Base-by-base conservation (phyloP, 352 stramenopile genomes). In the Pythium rhizo-oryzae region DNA sequence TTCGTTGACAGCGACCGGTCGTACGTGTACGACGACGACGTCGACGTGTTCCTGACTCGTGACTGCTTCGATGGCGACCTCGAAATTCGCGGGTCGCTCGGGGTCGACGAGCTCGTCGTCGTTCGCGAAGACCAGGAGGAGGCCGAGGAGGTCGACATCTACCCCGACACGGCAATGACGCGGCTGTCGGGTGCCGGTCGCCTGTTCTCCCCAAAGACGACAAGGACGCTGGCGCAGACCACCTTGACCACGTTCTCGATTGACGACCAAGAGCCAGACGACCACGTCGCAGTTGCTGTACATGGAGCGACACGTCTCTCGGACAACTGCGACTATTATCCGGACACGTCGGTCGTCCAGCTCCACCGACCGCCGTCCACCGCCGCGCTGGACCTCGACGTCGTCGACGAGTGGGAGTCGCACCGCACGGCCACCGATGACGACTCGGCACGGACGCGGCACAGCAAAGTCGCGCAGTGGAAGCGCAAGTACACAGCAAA, bases 401-500 rank as follows among this genome's bases (percentile, higher is more conserved):
- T 67, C 71, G 50, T 41, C 57, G 65, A 47, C 24, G 8, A 51
- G 21, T 54, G 49, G 49, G 49, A n/a, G 6, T 61, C 71, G 44
- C 2, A 44, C 44, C 50, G 61, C 33, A 54, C 44, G 13, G 54
- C 61, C 15, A 35, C 23, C 9, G 47, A 44, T 44, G 58, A 62
- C 47, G 59, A 62, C 47, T 62, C 67, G 19, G 30, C 9, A 1
- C 46, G 24, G 49, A 67, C 53, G 33, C 50, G 63, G 21, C 59
- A 51, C 30, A 67, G 47, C 46, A 55, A 8, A 15, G 44, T 70
- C 28, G 58, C 59, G 50, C 60, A 71, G 58, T 75, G 63, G 63
- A 75, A 75, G 59, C 43, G 58, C 24, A 71, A 72, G 52, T 75
- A 71, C 54, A 15, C 41, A 12, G 7, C 18, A 47, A 19, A 8